Evolutionary conservation across 2,329 filamentous ascomycete genomes (phyloP), one percentile per base, ranked within the genome.

Genomic region (Claviceps sorghi): DNA sequence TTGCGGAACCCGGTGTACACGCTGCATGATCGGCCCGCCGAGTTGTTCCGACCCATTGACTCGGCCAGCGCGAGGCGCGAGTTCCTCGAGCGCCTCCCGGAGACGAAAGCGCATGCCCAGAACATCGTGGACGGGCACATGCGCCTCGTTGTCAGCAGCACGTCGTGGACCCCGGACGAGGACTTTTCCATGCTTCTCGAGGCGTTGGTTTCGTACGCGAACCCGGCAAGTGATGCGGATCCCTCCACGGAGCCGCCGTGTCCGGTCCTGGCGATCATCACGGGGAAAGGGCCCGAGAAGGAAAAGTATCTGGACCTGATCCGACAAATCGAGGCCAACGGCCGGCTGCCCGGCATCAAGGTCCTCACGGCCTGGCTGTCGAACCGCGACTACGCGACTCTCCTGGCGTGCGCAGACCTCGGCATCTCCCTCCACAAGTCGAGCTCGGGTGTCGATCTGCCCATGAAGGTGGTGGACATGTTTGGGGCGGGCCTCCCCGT

Each of bases 381-480:
- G 9, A 84, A 87, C 5, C 74, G 80, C 52, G 86, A 95, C 65
- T 98, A 98, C 64, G 91, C 93, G 1, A 75, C 73, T 1, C 76
- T 98, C 4, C 80, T 98, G 32, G 86, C 84, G 11, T 84, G 84
- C 45, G 89, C 93, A 3, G 91, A 96, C 61, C 73, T 98, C 0
- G 93, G 93, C 10, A 80, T 98, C 26, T 95, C 88, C 53, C 72
- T 98, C 29, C 93, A 98, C 70, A 95, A 82, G 58, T 96, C 89
- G 15, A 94, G 86, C 58, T 95, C 88, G 2, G 93, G 93, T 1
- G 89, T 98, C 0, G 93, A 98, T 67, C 73, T 98, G 21, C 93
- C 93, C 0, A 98, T 98, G 93, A 98, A 98, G 69, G 89, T 98
- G 1, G 90, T 98, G 15, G 93, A 98, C 65, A 96, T 98, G 90